A percentile compares a stretch with the other conserved stretches of the same genome.
phyloP scores from a whole-genome alignment of 2,329 filamentous ascomycete genomes.

The Nigrospora oryzae region DNA sequence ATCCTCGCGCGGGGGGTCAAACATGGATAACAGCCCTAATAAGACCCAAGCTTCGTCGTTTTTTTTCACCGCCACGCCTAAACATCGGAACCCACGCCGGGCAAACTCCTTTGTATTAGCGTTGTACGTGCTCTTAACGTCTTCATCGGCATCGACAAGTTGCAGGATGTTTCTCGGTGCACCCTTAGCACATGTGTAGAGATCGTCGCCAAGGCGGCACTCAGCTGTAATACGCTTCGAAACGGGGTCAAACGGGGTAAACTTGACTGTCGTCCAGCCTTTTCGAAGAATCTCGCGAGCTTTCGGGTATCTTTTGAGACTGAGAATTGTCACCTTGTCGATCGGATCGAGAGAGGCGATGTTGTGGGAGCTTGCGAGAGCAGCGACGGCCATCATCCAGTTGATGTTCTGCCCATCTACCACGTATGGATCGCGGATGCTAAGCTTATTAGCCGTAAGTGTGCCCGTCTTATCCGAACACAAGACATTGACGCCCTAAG shows the following conservation, averaged over 20 bases:
- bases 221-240: constrained; percentile 68
- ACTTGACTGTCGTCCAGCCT: constrained; percentile 70
- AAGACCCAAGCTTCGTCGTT: constrained; percentile 64
- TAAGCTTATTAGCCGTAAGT: constrained; percentile 61
- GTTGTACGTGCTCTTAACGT: constrained; percentile 57
- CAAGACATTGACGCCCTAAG: constrained; percentile 57
- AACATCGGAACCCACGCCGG: constrained; percentile 67
- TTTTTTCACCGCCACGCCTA: constrained; percentile 67
- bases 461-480: constrained; percentile 73
- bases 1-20: constrained; percentile 66
- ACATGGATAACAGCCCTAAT: constrained; percentile 68
- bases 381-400: constrained; percentile 72
- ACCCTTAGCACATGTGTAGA: constrained; percentile 64
- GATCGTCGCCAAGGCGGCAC: constrained; percentile 58
- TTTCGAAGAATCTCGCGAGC: constrained; percentile 63
- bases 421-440: constrained; percentile 64
- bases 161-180: constrained; percentile 64
- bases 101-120: constrained; percentile 64
- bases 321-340: constrained; percentile 66
- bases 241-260: constrained; percentile 70
- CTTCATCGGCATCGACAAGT: constrained; percentile 56
- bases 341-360: constrained; percentile 68
- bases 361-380: constrained; percentile 66
- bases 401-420: constrained; percentile 66
- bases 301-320: constrained; percentile 65